These are phyloP conservation scores for Chrysosporium keratinophilum DNA, from an alignment of 2,329 filamentous ascomycete genomes.

Conservation along the genomic window DNA sequence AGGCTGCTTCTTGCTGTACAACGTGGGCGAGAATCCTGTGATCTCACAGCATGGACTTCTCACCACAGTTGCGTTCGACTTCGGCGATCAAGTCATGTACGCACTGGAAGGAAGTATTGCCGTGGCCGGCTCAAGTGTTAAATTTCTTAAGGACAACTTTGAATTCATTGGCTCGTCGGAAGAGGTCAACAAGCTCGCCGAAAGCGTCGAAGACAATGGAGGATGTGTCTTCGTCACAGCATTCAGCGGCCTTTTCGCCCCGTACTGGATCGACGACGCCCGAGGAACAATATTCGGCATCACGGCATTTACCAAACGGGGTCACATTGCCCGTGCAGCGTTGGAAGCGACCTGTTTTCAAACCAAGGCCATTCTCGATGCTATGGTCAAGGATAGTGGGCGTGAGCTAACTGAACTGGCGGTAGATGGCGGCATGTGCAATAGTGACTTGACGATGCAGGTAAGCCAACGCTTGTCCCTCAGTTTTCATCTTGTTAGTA, in stretches of 20 bases:
- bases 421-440: conserved; percentile 84
- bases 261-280: conserved; percentile 91
- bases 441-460: conserved; percentile 82
- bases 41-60: conserved; percentile 74
- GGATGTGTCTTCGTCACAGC: conserved; percentile 82
- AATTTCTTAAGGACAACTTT: conserved; percentile 60
- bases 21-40: conserved; percentile 73
- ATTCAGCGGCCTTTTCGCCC: conserved; percentile 81
- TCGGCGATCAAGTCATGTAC: conserved; percentile 61
- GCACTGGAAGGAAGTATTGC: conserved; percentile 77
- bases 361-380: conserved; percentile 81
- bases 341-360: conserved; percentile 89
- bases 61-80: conserved; percentile 76
- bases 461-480: conserved; percentile 28
- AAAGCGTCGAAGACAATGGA: conserved; percentile 62
- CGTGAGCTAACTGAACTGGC: conserved; percentile 64
- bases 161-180: conserved; percentile 51
- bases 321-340: conserved; percentile 79
- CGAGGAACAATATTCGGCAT: conserved; percentile 79
- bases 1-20: conserved; percentile 81
- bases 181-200: conserved; percentile 55
- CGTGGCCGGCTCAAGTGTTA: conserved; percentile 72
- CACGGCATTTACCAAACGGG: conserved; percentile 72
- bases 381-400: conserved; percentile 79
- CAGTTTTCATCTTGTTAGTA: conserved; percentile 5